phyloP scores from a whole-genome alignment of 805 yeast genomes.

The Kuraishia hungarica region DNA sequence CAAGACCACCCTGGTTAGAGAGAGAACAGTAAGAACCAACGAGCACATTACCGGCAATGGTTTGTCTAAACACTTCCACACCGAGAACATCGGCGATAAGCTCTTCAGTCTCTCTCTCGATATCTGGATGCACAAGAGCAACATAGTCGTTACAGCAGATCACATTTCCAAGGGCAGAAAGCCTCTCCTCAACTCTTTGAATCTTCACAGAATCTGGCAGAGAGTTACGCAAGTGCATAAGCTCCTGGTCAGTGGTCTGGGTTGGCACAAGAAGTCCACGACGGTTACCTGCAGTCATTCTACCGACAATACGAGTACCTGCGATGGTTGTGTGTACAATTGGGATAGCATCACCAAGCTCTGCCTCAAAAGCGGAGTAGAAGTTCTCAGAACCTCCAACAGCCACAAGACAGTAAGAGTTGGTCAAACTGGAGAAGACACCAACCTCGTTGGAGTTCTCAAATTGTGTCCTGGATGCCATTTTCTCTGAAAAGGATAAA shows the following conservation, averaged over 20 bases:
- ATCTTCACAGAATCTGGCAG: slow-evolving; percentile 92
- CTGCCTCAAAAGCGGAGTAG: slow-evolving; percentile 95
- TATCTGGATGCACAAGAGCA: slow-evolving; percentile 98
- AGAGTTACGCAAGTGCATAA: slow-evolving; percentile 93
- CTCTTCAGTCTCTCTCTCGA: slow-evolving; percentile 98
- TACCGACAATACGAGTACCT: slow-evolving; percentile 95
- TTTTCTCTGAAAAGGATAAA: slow-evolving; percentile 11
- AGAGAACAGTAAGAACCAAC: slow-evolving; percentile 95
- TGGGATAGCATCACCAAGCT: slow-evolving; percentile 93
- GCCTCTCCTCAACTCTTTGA: slow-evolving; percentile 96
- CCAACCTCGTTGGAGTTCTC: slow-evolving; percentile 89
- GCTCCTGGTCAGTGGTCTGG: slow-evolving; percentile 96
- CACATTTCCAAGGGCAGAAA: slow-evolving; percentile 95
- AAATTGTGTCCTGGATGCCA: slow-evolving; percentile 67
- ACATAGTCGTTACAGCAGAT: slow-evolving; percentile 98
- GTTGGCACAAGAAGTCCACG: slow-evolving; percentile 95
- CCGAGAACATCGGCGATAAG: slow-evolving; percentile 96
- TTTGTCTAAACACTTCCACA: slow-evolving; percentile 98
- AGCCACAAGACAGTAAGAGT: slow-evolving; percentile 92
- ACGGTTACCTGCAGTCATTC: slow-evolving; percentile 98
- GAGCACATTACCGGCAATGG: slow-evolving; percentile 95
- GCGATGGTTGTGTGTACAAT: slow-evolving; percentile 96
- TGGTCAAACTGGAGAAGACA: slow-evolving; percentile 90
- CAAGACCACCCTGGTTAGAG: slow-evolving; percentile 96
- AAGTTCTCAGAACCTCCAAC: slow-evolving; percentile 86